Base-by-base conservation (phyloP, 768 basidiomycete species). In the Lyophyllum shimeji region DNA sequence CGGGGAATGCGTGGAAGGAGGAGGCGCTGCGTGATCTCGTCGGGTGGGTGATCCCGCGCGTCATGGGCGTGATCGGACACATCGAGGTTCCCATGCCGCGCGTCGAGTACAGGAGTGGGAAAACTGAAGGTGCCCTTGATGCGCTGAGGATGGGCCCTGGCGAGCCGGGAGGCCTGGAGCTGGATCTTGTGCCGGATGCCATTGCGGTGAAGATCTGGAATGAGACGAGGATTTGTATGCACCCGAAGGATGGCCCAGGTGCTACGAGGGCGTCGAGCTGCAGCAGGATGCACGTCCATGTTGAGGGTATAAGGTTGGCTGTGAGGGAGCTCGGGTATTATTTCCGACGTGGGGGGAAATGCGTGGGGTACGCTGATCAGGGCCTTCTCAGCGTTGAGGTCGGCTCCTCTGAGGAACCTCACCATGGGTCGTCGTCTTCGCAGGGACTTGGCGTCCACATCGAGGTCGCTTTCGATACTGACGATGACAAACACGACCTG, bases 311-410 rank as follows among this genome's bases (percentile, higher is more conserved):
- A 8, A 66, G 72, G 23, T 63, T 70, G 53, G 63, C 62, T 18
- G 60, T 70, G 8, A 69, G 67, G 42, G 71, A 67, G 0, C 55
- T 76, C 59, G 74, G 72, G n/a, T 75, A 75, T 54, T 76, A 73
- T 49, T 61, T 74, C 63, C 65, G 63, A 40, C 74, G 73, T 51
- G 65, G 58, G 7, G 67, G 68, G 2, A 39, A 53, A 0, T 24
- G 67, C 21, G 20, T 75, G 18, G 61, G 63, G 0, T 76, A 76
- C 56, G 63, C 72, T 23, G 76, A 77, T 46, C 71, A 75, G 56
- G 75, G 76, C 7, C 49, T 74, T 13, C 60, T 74, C 24, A 72
- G 69, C 44, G 64, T 74, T 1, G 69, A 75, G 52, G 54, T 74
- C 15, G 76, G 73, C 11, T 62, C 63, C 15, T 29, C 33, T 11